Base-by-base conservation (phyloP, 2,329 filamentous ascomycete genomes). In the Akanthomyces muscarius region DNA sequence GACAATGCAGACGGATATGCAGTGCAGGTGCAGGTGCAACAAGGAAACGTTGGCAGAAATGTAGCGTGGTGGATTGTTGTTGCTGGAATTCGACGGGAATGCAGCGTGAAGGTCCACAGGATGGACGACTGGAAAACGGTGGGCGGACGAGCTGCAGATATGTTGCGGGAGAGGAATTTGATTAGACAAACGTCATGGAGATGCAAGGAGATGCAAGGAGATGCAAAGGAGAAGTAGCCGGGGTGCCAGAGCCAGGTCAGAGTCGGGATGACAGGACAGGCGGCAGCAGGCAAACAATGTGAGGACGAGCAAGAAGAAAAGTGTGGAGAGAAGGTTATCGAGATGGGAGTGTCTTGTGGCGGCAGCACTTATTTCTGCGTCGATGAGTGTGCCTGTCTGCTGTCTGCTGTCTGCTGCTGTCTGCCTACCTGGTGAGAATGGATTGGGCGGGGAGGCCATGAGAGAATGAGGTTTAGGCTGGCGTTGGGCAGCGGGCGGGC, bases 121-220 rank as follows among this genome's bases (percentile, higher is more conserved):
- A 18, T n/a, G 57, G 36, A 21, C 48, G 47, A 47, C 10, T 51
- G 45, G 56, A 30, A 30, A 42, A 45, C 33, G 45, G 33, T 50
- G 45, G 33, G 41, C 38, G 33, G 23, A 16, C 56, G 21, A 59
- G 44, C 45, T 51, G 56, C 56, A 59, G 56, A 51, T 42, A 59
- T 51, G 56, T 44, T 51, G 48, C 50, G 51, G 51, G 30, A 61
- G 50, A 61, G 50, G 44, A 61, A 36, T 61, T 61, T 45, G 30
- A 50, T 56, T 42, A 56, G 52, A 42, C 51, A 62, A 62, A 38
- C 60, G 60, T 51, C 42, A 52, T 50, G 33, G 28, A 30, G 28
- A 30, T 30, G 28, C 28, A 30, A 30, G 28, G 28, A 30, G 2
- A 30, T 30, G 28, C 28, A 30, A 30, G 28, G 28, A 62, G 38